Percentiles rank a stretch among this genome's conserved stretches.
phyloP scores from a whole-genome alignment of 345 rosid species.

The Eucalyptus erythrocorys region DNA sequence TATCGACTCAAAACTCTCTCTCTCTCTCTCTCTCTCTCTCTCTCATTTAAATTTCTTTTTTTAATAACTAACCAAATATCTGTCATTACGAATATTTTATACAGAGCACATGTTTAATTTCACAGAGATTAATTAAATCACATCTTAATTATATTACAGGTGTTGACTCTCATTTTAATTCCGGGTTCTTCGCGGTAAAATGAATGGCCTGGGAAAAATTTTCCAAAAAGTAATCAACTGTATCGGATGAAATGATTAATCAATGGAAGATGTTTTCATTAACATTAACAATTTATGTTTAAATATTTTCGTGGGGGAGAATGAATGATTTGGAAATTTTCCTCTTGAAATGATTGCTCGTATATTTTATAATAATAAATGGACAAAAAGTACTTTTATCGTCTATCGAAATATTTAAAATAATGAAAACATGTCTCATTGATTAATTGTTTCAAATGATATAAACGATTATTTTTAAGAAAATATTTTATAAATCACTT shows the following conservation, averaged over 20 bases:
- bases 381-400: neutral
- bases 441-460: neutral
- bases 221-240: too few species aligned
- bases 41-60: neutral
- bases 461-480: neutral
- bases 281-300: neutral
- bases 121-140: neutral
- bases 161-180: neutral
- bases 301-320: too few species aligned
- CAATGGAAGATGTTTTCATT: neutral
- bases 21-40: neutral
- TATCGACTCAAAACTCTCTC: neutral
- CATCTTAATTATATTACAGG: neutral
- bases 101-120: neutral
- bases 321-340: too few species aligned
- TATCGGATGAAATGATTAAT: too few species aligned
- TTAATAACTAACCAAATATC: neutral
- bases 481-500: neutral
- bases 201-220: too few species aligned
- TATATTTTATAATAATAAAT: neutral
- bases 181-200: accelerated
- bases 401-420: accelerated
- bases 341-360: neutral
- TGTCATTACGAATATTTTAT: neutral
- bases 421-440: neutral